Base-by-base conservation (phyloP, 305 asterid species). In the Solanum aculeatissimum region DNA sequence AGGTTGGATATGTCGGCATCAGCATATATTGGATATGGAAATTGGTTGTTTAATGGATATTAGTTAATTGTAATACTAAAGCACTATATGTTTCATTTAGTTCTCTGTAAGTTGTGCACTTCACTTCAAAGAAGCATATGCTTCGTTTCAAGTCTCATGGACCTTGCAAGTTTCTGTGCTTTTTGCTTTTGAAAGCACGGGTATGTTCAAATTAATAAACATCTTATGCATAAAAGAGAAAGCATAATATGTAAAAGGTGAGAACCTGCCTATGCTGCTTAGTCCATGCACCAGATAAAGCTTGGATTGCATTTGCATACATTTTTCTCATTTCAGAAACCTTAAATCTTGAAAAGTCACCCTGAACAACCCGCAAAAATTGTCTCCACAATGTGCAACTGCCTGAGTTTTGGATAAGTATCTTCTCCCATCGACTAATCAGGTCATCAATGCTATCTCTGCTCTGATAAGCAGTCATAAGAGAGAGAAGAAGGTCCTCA, bases 241-340 rank as follows among this genome's bases (percentile, higher is more conserved):
- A 78, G 58, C 79, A 84, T 85, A 91, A 87, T 85, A 83, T 68
- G 86, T 66, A 81, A 69, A 89, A 87, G 91, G 91, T 86, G 93
- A 94, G 94, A 91, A 97, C 99, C 99, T 95, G 99, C 99, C 99
- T 94, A 90, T 90, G 92, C 93, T 90, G 97, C 97, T 89, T 93
- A 87, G 87, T 82, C 89, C 98, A 92, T 83, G 98, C 92, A 91
- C 95, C 98, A 87, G 92, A 91, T 86, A 95, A 87, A 87, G 98
- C 98, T 89, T 92, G 98, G 82, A 95, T 86, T 71, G 98, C 99
- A 86, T 91, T 95, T 29, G 94, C 94, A 89, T 93, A 94, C 91
- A 95, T 90, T 90, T 91, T 97, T 89, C 99, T 92, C 96, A 93
- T 85, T 84, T 95, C 99, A 75, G 98, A 93, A 88, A 95, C 95